Percentiles rank a stretch among this genome's conserved stretches.
Conservation (phyloP, 1,284 basidiomycete genomes). For the Volvariella surrecta region DNA sequence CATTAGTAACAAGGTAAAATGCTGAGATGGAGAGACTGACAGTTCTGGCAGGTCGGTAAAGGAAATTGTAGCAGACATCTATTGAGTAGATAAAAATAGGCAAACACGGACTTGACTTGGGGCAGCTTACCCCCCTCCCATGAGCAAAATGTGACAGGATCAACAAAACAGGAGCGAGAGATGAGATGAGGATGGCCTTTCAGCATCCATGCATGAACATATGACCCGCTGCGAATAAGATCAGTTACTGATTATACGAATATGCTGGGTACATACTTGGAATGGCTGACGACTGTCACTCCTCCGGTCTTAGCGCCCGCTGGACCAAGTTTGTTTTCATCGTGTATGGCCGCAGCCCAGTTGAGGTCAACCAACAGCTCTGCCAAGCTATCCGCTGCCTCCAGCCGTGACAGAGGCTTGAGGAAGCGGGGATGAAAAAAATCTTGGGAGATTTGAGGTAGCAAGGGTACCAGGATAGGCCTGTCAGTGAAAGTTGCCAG, state of each 20-base stretch:
- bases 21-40: constrained; percentile 28
- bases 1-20: neutral
- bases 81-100: constrained; percentile 8
- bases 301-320: constrained; percentile 30
- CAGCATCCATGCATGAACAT: constrained; percentile 77
- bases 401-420: constrained; percentile 54
- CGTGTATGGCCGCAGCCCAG: constrained; percentile 38
- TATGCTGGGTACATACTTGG: constrained; percentile 49
- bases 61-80: constrained; percentile 87
- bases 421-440: constrained; percentile 73
- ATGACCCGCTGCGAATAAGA: constrained; percentile 46
- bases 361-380: constrained; percentile 53
- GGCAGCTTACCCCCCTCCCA: constrained; percentile 72
- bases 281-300: constrained; percentile 78
- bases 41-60: constrained; percentile 59
- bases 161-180: constrained; percentile 76
- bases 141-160: constrained; percentile 82
- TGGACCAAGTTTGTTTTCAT: constrained; percentile 19
- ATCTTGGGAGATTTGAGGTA: constrained; percentile 81
- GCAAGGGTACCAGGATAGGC: constrained; percentile 72
- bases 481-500: constrained; percentile 50
- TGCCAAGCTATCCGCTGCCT: constrained; percentile 53
- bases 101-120: constrained; percentile 1
- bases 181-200: constrained; percentile 69
- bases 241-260: constrained; percentile 7